Base-by-base conservation (phyloP, 495 filamentous ascomycete genomes). In the Aspergillus incahuasiensis region DNA sequence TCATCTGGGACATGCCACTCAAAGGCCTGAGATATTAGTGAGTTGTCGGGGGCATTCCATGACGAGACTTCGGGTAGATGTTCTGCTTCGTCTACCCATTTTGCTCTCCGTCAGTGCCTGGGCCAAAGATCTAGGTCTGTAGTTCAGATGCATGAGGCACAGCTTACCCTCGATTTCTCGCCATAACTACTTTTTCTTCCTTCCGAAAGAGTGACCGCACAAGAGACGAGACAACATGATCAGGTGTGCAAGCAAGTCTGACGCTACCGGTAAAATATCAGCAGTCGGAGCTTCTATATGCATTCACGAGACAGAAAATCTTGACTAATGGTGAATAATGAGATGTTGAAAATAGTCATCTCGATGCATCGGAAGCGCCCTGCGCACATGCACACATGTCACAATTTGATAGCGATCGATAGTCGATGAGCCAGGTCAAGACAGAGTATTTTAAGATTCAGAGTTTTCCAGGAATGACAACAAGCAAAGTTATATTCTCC, bases 1-100 rank as follows among this genome's bases (percentile, higher is more conserved):
- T 88, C 83, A 8, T 79, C 78, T 0, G 84, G 85, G 0, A 85
- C 76, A 64, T 90, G 83, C 87, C 88, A 90, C 73, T 90, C 88
- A 65, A 87, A 90, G 8, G 75, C 81, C 67, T 90, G 84, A 60
- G 90, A 69, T 67, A 90, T 82, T 55, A 84, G 83, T 50, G 59
- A 63, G 56, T 90, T 91, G 38, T 77, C 67, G 6, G 64, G 61
- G 9, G 62, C 64, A 49, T 61, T 57, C 70, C 70, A 70, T 59
- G 71, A 70, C 15, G 68, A 60, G 7, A 65, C 58, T n/a, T 65
- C 46, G 51, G 73, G 65, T 32, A 72, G 56, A 32, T 65, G 35
- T 16, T 62, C 48, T 11, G 63, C 68, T 42, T 64, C 48, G 20
- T 70, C 67, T 69, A 44, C 52, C 25, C 5, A 20, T 22, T 28